Evolutionary conservation across 345 rosid genomes (phyloP), one percentile per base, ranked within the genome.

Genomic region (Arabis hirsuta): DNA sequence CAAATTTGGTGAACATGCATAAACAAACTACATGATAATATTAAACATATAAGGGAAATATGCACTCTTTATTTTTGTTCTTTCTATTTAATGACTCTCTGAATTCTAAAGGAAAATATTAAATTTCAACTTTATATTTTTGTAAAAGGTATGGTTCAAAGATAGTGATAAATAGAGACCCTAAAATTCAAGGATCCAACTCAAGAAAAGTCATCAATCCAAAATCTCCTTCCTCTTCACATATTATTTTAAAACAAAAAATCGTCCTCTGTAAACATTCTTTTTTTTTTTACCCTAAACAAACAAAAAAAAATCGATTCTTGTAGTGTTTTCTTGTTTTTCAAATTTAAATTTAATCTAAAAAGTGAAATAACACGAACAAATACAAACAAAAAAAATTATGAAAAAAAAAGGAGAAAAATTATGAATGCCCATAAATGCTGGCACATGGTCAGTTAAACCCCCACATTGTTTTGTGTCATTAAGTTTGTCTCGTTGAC

Each of bases 371-470:
- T 29, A 39, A 12, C 47, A 34, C 16, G 27, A 31, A 44, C 13
- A 60, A 62, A 72, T 26, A 6, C 12, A 48, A 29, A 54, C 0
- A 4, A 10, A 10, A 5, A 14, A 43, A 22, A 22, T 22, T 16
- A 16, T 16, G 16, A 16, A 16, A 16, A 16, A 16, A 16, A 16
- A 16, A 16, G 16, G 16, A 16, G 16, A 16, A 16, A 16, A 16
- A 16, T 7, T 36, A 12, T 65, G 16, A 65, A 47, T 67, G 13
- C 12, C 74, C 69, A 75, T 75, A 76, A 76, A 69, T 76, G 79
- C 71, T 29, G 70, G 71, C 79, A 69, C 74, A 62, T 76, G 79
- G 71, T 69, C 80, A 42, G 66, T 70, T 64, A 31, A 45, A 26
- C 55, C 22, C 50, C 72, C 34, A 64, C 80, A 70, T 43, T 34